These are phyloP conservation scores for Boehmeria nivea DNA, from an alignment of 306 rosid species.

Conservation along the genomic window DNA sequence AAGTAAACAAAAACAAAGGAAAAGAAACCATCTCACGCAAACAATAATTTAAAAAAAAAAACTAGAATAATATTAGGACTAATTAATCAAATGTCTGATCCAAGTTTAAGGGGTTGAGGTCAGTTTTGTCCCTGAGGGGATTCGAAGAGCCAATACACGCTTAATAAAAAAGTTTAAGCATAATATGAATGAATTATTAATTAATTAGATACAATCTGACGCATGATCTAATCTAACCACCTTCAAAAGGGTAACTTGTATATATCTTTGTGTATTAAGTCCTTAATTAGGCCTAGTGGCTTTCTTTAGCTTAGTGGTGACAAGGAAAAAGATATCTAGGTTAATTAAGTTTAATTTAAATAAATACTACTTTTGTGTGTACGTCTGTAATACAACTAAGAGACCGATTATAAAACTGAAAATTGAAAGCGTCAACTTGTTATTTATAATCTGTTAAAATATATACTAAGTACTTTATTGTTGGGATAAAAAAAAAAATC, in stretches of 20 bases:
- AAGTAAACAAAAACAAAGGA: neutral
- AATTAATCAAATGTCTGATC: slow-evolving; percentile 1
- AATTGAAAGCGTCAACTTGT: neutral
- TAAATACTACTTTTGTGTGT: neutral
- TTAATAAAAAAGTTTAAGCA: too few relatives aligned
- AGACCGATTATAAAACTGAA: neutral
- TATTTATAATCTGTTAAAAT: too few relatives aligned
- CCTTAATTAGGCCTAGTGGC: slow-evolving; percentile 4
- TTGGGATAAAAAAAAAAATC: too few relatives aligned
- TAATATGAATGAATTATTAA: too few relatives aligned
- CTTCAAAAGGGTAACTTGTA: neutral
- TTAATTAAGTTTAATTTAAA: neutral
- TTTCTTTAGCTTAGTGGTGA: neutral
- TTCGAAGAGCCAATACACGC: slow-evolving; percentile 39
- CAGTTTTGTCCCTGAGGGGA: slow-evolving; percentile 41
- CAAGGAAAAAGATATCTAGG: neutral
- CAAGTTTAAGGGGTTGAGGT: slow-evolving; percentile 19
- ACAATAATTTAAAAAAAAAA: too few relatives aligned
- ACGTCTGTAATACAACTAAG: slow-evolving; percentile 1
- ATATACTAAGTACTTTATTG: too few relatives aligned
- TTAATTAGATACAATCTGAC: neutral
- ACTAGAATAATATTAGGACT: too few relatives aligned
- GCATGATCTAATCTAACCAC: slow-evolving; percentile 1
- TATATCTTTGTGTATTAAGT: neutral
- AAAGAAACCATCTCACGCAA: neutral